Evolutionary conservation across 805 yeast genomes (phyloP), one percentile per base, ranked within the genome.

Genomic region (Wickerhamomyces ciferrii): DNA sequence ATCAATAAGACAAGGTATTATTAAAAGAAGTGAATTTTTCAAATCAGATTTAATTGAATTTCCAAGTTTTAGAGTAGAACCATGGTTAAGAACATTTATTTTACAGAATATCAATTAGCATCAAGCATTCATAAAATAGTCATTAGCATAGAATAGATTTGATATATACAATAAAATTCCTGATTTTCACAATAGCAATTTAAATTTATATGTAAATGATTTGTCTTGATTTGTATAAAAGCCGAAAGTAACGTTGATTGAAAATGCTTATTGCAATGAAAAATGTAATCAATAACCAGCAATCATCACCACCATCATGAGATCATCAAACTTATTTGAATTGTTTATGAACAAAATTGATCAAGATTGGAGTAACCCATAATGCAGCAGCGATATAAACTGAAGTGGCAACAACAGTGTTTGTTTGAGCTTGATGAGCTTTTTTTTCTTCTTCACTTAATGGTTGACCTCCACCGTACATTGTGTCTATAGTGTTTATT

Each of bases 381-480:
- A 85, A 73, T 20, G 81, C 80, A 50, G 82, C 78, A 42, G 88
- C 87, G 49, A 83, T 68, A 53, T 75, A 64, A 41, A 79, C 81
- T 21, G 91, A 87, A 41, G 74, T 68, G 55, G 68, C 69, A 55
- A 85, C 66, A 42, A 87, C 83, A 51, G 74, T 71, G 58, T 72
- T 69, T 44, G 87, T 80, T 55, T 74, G 76, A 58, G 77, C 74
- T 65, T 83, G 83, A 61, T 83, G 89, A 47, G 75, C 62, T 61
- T 76, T 81, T 71, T 78, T 83, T 66, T 82, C 83, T 57, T 81
- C 87, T 59, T 83, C 88, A 54, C 76, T 69, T 53, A 71, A 70
- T 58, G 78, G 76, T 56, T 79, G 84, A 53, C 81, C 73, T 53
- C 74, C 67, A 43, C 75, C 76, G 59, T 69, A 72, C 76, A 71